These are phyloP conservation scores for Cylindrotheca fusiformis DNA, from an alignment of 108 stramenopile species.

Conservation along the genomic window DNA sequence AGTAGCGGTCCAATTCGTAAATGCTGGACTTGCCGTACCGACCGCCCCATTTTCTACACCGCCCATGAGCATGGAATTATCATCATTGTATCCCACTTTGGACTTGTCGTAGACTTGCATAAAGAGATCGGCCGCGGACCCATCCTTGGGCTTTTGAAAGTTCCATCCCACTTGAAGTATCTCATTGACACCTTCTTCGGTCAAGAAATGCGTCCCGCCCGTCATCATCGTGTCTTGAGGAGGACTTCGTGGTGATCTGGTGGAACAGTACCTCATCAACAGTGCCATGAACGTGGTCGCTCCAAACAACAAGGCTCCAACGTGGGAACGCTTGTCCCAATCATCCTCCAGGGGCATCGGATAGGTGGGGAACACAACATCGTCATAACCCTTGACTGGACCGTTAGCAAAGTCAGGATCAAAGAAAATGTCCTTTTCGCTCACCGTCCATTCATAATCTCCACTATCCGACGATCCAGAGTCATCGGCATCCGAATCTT, in stretches of 20 bases:
- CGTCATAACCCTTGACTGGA: no score
- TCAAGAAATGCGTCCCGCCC: constrained; percentile 1
- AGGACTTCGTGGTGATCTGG: neutral
- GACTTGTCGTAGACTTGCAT: constrained; percentile 32
- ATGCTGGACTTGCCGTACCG: no score
- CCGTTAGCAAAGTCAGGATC: neutral
- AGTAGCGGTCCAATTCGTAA: no score
- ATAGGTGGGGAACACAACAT: no score
- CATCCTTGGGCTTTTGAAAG: constrained; percentile 7
- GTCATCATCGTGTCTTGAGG: neutral
- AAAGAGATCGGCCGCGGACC: constrained; percentile 6
- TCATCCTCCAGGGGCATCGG: no score
- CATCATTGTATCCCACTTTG: constrained; percentile 24
- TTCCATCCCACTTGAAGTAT: constrained; percentile 24
- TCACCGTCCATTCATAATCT: neutral
- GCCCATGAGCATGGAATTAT: constrained; percentile 30
- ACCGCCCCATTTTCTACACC: constrained; percentile 4
- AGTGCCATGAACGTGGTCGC: neutral
- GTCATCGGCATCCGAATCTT: neutral
- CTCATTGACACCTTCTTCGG: constrained; percentile 22
- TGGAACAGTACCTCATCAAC: neutral
- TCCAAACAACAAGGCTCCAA: neutral
- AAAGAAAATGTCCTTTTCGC: neutral
- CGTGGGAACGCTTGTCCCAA: neutral
- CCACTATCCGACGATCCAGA: neutral